Evolutionary conservation across 495 filamentous ascomycete genomes (phyloP).

Genomic region (Tetracladium setigerum): DNA sequence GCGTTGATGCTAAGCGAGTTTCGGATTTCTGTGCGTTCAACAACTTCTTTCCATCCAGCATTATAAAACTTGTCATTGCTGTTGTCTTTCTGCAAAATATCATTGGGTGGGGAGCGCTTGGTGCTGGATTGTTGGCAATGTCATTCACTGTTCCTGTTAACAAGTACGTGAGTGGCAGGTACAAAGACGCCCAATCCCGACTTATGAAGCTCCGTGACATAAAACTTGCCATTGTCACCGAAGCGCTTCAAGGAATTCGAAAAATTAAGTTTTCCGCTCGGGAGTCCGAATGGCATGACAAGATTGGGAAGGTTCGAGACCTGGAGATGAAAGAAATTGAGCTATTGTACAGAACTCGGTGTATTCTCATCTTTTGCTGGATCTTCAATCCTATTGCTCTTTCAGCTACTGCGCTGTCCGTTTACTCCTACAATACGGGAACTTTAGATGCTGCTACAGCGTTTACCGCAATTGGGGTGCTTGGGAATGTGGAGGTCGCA

Average conservation of each 20-base stretch:
- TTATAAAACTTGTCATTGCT: conserved; percentile 57
- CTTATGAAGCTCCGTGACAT: conserved; percentile 76
- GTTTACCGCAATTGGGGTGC: conserved; percentile 73
- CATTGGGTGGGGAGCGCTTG: conserved; percentile 64
- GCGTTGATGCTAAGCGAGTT: conserved; percentile 68
- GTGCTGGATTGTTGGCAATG: conserved; percentile 60
- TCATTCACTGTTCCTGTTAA: conserved; percentile 61
- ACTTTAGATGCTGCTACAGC: conserved; percentile 64
- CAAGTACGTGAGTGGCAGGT: conserved; percentile 58
- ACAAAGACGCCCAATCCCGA: conserved; percentile 55
- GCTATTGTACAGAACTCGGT: conserved; percentile 8
- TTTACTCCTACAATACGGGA: conserved; percentile 57
- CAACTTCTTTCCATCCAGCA: conserved; percentile 53
- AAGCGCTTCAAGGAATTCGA: conserved; percentile 74
- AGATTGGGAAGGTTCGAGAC: conserved; percentile 56
- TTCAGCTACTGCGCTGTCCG: conserved; percentile 60
- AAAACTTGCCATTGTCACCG: conserved; percentile 71
- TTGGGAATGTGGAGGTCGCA: conserved; percentile 61
- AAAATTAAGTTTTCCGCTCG: conserved; percentile 86
- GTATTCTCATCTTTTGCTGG: conserved; percentile 42
- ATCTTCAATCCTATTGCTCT: conserved; percentile 67
- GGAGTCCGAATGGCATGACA: conserved; percentile 74
- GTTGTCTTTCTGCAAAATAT: conserved; percentile 57
- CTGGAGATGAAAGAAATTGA: conserved; percentile 48
- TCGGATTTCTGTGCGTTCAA: conserved; percentile 62